These are phyloP conservation scores for Phytophthora uliginosa DNA, from an alignment of 352 stramenopile species.

Conservation along the genomic window DNA sequence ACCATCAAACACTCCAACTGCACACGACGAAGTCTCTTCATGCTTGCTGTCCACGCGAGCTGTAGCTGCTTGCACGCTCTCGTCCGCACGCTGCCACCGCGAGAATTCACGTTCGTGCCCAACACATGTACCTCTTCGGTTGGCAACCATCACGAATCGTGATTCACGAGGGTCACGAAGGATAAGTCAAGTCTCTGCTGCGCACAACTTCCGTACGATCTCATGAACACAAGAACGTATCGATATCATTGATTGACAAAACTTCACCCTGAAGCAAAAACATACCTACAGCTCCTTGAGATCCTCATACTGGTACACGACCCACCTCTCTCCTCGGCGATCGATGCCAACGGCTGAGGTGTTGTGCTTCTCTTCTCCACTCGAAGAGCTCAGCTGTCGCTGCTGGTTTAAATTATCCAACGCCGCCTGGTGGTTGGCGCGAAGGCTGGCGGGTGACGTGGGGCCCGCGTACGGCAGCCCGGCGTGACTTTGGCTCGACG, in stretches of 20 bases:
- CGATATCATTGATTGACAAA: slow-evolving; percentile 24
- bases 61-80: too few species aligned
- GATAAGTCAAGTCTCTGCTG: too few species aligned
- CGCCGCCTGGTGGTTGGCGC: slow-evolving; percentile 16
- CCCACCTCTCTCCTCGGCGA: slow-evolving; percentile 12
- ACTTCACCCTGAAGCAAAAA: slow-evolving; percentile 10
- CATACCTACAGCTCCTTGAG: slow-evolving; percentile 27
- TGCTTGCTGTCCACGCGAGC: too few species aligned
- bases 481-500: slow-evolving; percentile 19
- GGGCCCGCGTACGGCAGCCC: slow-evolving; percentile 11
- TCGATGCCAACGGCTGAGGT: not conserved
- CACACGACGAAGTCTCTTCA: too few species aligned
- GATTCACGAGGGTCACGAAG: too few species aligned
- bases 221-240: slow-evolving; percentile 11
- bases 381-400: slow-evolving; percentile 33
- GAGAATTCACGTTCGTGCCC: too few species aligned
- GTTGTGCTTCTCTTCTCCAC: slow-evolving; percentile 29
- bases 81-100: too few species aligned
- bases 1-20: too few species aligned
- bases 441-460: slow-evolving; percentile 25
- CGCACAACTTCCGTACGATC: not conserved
- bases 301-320: slow-evolving; percentile 22
- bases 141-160: too few species aligned
- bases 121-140: too few species aligned
- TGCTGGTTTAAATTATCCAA: slow-evolving; percentile 34